Conservation (phyloP, 208 protist genomes). For the Trypanosoma vivax region DNA sequence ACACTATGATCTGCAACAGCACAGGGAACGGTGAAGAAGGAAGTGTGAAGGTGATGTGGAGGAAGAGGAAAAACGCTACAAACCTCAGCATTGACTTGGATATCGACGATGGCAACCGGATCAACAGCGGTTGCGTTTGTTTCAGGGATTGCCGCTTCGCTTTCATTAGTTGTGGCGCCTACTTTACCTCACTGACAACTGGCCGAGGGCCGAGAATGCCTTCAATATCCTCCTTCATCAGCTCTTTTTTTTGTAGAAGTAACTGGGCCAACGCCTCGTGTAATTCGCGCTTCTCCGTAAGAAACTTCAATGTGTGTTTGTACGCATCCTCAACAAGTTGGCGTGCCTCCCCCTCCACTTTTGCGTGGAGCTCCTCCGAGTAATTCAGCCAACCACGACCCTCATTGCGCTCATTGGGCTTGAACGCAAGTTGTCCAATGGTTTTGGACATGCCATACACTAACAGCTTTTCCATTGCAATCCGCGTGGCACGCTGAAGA, state of each 20-base stretch:
- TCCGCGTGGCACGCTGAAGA: constrained; percentile 80
- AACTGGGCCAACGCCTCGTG: constrained; percentile 65
- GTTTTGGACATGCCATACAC: constrained; percentile 87
- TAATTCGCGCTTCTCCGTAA: constrained; percentile 61
- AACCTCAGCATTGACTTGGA: too few species aligned
- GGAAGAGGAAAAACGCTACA: too few species aligned
- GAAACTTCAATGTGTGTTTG: constrained; percentile 53
- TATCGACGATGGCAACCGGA: too few species aligned
- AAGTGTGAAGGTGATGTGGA: too few species aligned
- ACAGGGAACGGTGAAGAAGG: too few species aligned
- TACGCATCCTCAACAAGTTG: constrained; percentile 67
- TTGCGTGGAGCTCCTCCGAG: constrained; percentile 82
- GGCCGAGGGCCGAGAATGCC: constrained; percentile 69
- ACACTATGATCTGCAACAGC: too few species aligned
- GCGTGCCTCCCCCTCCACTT: constrained; percentile 79
- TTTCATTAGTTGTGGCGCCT: background rate
- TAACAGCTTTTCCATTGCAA: constrained; percentile 84
- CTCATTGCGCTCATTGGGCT: constrained; percentile 83
- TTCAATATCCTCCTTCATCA: constrained; percentile 72
- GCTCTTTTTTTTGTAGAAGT: constrained; percentile 84
- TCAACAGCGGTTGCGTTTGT: too few species aligned
- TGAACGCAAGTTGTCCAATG: constrained; percentile 82
- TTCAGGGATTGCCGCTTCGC: too few species aligned
- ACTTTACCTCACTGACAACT: background rate
- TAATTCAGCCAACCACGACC: constrained; percentile 87